Percentiles rank a stretch among this genome's conserved stretches.
Evolutionary conservation across 2,329 filamentous ascomycete species (phyloP).

Genomic region (Gyromitra esculenta): DNA sequence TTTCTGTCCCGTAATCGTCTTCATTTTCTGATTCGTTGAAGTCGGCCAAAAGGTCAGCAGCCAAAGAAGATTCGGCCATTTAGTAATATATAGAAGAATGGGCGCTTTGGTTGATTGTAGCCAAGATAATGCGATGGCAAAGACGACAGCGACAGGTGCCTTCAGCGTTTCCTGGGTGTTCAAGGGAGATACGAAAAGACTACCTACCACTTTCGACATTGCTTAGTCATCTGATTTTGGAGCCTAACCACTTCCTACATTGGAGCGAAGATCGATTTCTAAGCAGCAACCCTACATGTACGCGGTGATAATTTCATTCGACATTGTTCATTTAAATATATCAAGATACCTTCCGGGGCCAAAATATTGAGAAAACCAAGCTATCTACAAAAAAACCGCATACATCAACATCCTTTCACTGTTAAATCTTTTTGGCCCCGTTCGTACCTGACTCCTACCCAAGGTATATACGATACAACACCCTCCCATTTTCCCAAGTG

Average conservation of each 20-base stretch:
- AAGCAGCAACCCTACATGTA: no score
- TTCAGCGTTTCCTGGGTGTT: not conserved
- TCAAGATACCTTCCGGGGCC: not conserved
- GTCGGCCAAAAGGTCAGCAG: slow-evolving; percentile 90
- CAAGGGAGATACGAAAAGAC: no score
- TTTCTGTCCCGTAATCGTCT: slow-evolving; percentile 62
- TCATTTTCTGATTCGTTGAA: slow-evolving; percentile 86
- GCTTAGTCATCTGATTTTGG: not conserved
- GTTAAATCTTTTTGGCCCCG: slow-evolving; percentile 40
- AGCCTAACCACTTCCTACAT: no score
- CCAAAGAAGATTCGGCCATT: slow-evolving; percentile 71
- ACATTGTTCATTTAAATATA: not conserved
- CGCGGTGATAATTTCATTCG: no score
- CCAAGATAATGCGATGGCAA: slow-evolving; percentile 6
- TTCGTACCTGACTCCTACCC: slow-evolving; percentile 48
- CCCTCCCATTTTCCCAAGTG: slow-evolving; percentile 45
- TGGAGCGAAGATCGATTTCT: no score
- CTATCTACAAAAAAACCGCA: slow-evolving; percentile 41
- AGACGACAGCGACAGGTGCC: not conserved
- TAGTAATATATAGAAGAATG: slow-evolving; percentile 3
- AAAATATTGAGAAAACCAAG: slow-evolving; percentile 36
- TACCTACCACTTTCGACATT: not conserved
- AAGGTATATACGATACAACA: slow-evolving; percentile 50
- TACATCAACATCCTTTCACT: slow-evolving; percentile 21
- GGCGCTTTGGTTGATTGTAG: slow-evolving; percentile 11